phyloP scores from a whole-genome alignment of 306 rosid species.

The Begonia masoniana region DNA sequence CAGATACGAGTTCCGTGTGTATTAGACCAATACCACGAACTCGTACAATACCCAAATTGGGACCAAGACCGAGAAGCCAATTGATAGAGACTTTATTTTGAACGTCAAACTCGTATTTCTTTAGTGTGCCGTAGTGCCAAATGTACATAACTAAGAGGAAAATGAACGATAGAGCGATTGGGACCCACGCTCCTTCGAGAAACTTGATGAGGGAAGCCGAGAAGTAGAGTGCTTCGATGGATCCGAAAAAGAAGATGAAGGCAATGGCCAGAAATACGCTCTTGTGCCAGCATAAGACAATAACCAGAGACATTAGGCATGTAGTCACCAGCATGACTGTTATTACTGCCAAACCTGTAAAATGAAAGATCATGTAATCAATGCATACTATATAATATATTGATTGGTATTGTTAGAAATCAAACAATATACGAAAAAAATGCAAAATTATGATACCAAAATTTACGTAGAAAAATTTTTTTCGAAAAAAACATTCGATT shows the following conservation, averaged over 20 bases:
- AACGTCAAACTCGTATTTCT: conserved; percentile 90
- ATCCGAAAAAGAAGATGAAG: conserved; percentile 81
- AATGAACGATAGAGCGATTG: conserved; percentile 76
- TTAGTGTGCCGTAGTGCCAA: conserved; percentile 92
- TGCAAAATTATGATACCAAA: too few relatives aligned
- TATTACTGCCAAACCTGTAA: conserved; percentile 86
- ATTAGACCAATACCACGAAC: conserved; percentile 92
- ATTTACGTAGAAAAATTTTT: too few relatives aligned
- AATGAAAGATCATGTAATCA: background rate
- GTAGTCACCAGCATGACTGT: conserved; percentile 92
- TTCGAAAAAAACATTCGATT: too few relatives aligned
- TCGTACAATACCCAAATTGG: conserved; percentile 73
- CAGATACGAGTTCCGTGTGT: conserved; percentile 89
- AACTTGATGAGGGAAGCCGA: conserved; percentile 93
- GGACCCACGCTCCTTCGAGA: conserved; percentile 97
- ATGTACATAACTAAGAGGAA: conserved; percentile 71
- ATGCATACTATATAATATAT: too few relatives aligned
- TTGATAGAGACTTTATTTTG: conserved; percentile 89
- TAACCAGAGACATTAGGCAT: conserved; percentile 90
- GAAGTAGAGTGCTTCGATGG: conserved; percentile 89
- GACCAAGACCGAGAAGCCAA: conserved; percentile 86
- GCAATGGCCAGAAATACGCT: conserved; percentile 44
- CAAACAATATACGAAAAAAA: too few relatives aligned
- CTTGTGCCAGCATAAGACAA: conserved; percentile 79
- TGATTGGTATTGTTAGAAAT: too few relatives aligned